Conservation (phyloP, 306 rosid genomes). For the Luffa acutangula region DNA sequence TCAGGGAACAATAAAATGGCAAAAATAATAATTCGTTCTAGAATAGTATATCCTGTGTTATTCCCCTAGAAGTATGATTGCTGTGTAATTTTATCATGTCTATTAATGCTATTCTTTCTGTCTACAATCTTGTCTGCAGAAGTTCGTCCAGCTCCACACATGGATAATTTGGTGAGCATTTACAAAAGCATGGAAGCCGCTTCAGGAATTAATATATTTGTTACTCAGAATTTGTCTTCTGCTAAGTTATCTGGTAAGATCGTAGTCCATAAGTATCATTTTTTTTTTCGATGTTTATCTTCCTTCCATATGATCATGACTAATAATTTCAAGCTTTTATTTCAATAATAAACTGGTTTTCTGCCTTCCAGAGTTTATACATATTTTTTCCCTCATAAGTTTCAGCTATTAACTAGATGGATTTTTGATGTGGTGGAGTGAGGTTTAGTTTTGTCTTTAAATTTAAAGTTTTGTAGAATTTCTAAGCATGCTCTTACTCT, state of each 20-base stretch:
- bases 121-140: slow-evolving; percentile 21
- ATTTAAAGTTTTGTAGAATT: not conserved
- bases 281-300: not conserved
- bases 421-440: not conserved
- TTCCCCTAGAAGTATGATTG: not conserved
- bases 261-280: not conserved
- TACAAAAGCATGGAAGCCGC: slow-evolving; percentile 85
- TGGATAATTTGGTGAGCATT: slow-evolving; percentile 76
- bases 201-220: slow-evolving; percentile 57
- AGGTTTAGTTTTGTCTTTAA: not conserved
- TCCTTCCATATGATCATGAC: not conserved
- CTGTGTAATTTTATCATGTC: not conserved
- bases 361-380: not conserved
- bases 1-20: not conserved
- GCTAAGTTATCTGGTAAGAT: slow-evolving; percentile 45
- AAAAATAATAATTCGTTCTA: not conserved
- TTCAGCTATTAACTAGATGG: not conserved
- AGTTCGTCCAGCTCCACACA: slow-evolving; percentile 86
- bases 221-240: slow-evolving; percentile 40
- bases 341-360: not conserved
- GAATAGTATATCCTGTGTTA: not conserved
- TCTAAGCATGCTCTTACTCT: not conserved
- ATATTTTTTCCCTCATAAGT: not conserved
- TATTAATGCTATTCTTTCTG: not conserved
- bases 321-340: not conserved